Percentiles rank a stretch among this genome's conserved stretches.
Evolutionary conservation across 768 basidiomycete genomes (phyloP).

Genomic region (Hypholoma sublateritium): DNA sequence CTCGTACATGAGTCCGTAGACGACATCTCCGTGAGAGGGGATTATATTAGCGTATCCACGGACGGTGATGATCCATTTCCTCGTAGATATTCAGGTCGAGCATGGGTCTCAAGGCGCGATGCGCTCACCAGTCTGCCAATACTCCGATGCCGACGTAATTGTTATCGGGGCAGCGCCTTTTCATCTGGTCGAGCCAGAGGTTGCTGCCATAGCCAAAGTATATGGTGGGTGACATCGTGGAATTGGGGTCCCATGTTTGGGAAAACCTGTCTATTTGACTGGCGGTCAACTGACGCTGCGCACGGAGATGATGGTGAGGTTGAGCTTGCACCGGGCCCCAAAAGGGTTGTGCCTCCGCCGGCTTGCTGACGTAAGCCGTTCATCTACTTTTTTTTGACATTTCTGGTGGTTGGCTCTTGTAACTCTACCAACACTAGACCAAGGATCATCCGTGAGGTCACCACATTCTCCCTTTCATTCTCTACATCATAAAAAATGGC

Average conservation of each 20-base stretch:
- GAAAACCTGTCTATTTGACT: not conserved
- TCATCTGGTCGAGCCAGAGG: conserved; percentile 50
- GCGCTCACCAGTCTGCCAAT: conserved; percentile 39
- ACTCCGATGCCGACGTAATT: conserved; percentile 38
- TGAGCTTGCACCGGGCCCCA: not conserved
- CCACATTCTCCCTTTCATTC: conserved; percentile 12
- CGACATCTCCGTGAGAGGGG: conserved; percentile 38
- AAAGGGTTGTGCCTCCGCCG: not conserved
- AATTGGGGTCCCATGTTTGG: not conserved
- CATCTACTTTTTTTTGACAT: conserved; percentile 7
- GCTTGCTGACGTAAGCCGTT: conserved; percentile 13
- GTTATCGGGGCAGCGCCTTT: conserved; percentile 43
- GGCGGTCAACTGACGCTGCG: not conserved
- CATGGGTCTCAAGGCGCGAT: not conserved
- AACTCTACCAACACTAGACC: conserved; percentile 48
- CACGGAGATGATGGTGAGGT: not conserved
- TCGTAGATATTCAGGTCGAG: conserved; percentile 15
- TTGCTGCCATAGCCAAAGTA: conserved; percentile 56
- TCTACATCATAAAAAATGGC: conserved; percentile 35
- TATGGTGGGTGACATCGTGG: conserved; percentile 20
- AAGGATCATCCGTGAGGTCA: conserved; percentile 94
- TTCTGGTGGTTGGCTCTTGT: conserved; percentile 2
- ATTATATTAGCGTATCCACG: conserved; percentile 46
- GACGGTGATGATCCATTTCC: conserved; percentile 49
- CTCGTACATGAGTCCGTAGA: conserved; percentile 43